Base-by-base conservation (phyloP, 495 filamentous ascomycete genomes). In the Recurvomyces mirabilis region DNA sequence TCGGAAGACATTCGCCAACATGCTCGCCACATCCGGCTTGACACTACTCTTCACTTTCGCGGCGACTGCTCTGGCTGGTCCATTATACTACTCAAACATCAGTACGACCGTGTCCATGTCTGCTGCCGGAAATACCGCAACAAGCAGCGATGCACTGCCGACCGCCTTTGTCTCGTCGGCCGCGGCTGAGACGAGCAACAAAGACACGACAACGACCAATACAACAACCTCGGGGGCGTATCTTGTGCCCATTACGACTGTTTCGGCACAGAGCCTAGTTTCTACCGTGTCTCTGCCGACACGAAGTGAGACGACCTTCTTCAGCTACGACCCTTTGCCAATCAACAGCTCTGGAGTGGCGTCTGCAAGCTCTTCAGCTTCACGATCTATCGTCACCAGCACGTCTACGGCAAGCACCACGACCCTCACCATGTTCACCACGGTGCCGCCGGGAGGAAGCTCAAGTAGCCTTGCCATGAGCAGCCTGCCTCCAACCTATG, bases 371-470 rank as follows among this genome's bases (percentile, higher is more conserved):
- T 20, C 19, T 20, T 9, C 18, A n/a, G 7, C 37, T 15, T 40
- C 37, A 12, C 9, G 9, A 25, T 4, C 7, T 24, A 12, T 2
- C n/a, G n/a, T n/a, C n/a, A n/a, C n/a, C 5, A 38, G 33, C 32
- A 2, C 22, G 14, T 46, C 43, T 1, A 19, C 34, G 21, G 13
- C 9, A 2, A 15, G 32, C 20, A 46, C 43, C 17, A 46, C 43
- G 20, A 46, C 43, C 11, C 34, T 46, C 15, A 38, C 43, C 20
- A 20, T 46, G n/a, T 46, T 21, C 25, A 46, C 43, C 12, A 46
- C 43, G 5, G 33, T 46, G 17, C 32, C 33, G 4, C 34, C 43
- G 6, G 17, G 25, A 13, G 25, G 25, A 18, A 12, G 10, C 12
- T 4, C 34, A 7, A 37, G 17, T 12, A 19, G 19, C 15, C 14